phyloP scores from a whole-genome alignment of 2,329 filamentous ascomycete genomes.

The Colletotrichum graminicola region DNA sequence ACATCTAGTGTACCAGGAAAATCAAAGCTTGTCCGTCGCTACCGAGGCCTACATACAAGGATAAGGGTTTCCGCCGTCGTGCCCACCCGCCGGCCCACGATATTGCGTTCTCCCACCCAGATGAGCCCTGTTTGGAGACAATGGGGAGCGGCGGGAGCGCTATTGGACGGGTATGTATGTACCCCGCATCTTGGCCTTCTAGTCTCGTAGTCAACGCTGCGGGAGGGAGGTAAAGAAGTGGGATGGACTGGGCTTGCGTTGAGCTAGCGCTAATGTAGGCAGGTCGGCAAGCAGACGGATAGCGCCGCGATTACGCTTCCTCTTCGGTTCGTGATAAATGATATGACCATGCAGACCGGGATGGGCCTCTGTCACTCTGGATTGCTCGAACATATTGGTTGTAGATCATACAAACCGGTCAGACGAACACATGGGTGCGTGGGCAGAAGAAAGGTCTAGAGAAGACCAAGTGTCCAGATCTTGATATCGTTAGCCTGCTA shows the following conservation, averaged over 20 bases:
- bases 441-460: slow-evolving; percentile 14
- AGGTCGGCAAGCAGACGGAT: background rate
- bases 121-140: slow-evolving; percentile 21
- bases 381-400: background rate
- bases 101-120: slow-evolving; percentile 24
- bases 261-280: slow-evolving; percentile 18
- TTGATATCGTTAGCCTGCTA: slow-evolving; percentile 24
- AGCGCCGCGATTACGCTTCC: slow-evolving; percentile 5
- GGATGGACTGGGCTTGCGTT: slow-evolving; percentile 22
- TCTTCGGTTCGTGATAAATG: slow-evolving; percentile 3
- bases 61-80: background rate
- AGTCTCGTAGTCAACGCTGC: background rate
- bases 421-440: slow-evolving; percentile 1
- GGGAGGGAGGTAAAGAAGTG: slow-evolving; percentile 8
- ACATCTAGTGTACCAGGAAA: slow-evolving; percentile 22
- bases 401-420: background rate
- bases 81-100: slow-evolving; percentile 14
- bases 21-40: slow-evolving; percentile 40
- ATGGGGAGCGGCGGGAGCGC: slow-evolving; percentile 32
- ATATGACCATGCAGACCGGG: slow-evolving; percentile 20
- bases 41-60: slow-evolving; percentile 22
- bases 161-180: slow-evolving; percentile 42
- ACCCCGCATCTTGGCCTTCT: slow-evolving; percentile 39
- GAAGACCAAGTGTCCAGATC: slow-evolving; percentile 9
- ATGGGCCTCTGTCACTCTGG: background rate